Evolutionary conservation across 176 grass and related monocot genomes (phyloP).

Genomic region (Triticum monococcum): DNA sequence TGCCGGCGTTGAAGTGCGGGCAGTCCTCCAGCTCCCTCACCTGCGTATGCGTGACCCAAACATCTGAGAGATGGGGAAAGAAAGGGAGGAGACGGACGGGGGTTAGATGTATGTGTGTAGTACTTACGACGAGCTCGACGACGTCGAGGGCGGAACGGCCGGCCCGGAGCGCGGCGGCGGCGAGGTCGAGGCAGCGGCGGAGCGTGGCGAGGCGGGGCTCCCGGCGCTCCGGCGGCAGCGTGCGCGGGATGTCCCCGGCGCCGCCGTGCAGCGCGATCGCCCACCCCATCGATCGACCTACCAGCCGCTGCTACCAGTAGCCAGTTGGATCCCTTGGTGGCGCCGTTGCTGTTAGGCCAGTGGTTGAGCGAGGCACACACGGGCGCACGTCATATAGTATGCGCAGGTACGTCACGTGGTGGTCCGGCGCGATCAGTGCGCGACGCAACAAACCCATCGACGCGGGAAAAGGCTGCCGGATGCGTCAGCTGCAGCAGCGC

Average conservation of each 20-base stretch:
- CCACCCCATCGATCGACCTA: conserved; percentile 47
- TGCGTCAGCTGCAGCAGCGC: neutral
- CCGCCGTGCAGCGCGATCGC: conserved; percentile 84
- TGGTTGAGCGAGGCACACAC: too few relatives aligned
- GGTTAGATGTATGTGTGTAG: too few relatives aligned
- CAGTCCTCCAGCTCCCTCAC: conserved; percentile 85
- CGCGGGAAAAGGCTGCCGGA: too few relatives aligned
- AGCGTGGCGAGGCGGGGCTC: conserved; percentile 67
- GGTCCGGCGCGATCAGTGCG: neutral
- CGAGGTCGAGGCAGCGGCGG: conserved; percentile 69
- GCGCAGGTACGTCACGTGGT: too few relatives aligned
- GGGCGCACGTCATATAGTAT: too few relatives aligned
- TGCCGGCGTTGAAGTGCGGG: conserved; percentile 80
- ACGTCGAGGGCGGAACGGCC: conserved; percentile 66
- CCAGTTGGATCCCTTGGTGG: too few relatives aligned
- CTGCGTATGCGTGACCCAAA: neutral
- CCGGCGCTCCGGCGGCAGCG: conserved; percentile 50
- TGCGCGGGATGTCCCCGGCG: conserved; percentile 79
- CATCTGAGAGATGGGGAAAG: too few relatives aligned
- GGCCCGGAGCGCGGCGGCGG: conserved; percentile 51
- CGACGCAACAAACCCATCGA: neutral
- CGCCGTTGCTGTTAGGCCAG: too few relatives aligned
- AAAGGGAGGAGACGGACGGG: neutral
- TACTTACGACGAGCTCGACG: conserved; percentile 67
- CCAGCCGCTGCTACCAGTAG: neutral